Evolutionary conservation across 306 rosid genomes (phyloP).

Genomic region (Begonia peltatifolia): DNA sequence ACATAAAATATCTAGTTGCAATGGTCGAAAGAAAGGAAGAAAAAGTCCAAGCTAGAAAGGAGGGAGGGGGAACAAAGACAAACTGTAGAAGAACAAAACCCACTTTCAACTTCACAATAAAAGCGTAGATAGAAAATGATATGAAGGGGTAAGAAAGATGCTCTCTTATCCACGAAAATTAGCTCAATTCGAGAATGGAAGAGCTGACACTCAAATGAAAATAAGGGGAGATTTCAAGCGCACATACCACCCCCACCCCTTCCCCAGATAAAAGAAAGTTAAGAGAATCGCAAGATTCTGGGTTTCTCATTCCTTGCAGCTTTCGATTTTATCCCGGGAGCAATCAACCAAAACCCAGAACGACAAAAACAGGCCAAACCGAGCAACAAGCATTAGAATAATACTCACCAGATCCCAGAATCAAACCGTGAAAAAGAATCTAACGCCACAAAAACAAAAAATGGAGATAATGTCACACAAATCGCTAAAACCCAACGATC

Average conservation of each 20-base stretch:
- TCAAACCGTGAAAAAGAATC: background rate
- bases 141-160: conserved; percentile 24
- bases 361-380: conserved; percentile 27
- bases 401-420: conserved; percentile 22
- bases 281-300: conserved; percentile 52
- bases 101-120: conserved; percentile 53
- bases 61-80: no score
- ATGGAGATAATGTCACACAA: conserved; percentile 11
- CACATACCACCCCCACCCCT: conserved; percentile 1
- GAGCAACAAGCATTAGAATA: conserved; percentile 43
- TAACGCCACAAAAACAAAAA: conserved; percentile 8
- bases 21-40: conserved; percentile 4
- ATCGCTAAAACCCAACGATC: conserved; percentile 18
- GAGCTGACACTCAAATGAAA: background rate
- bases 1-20: no score
- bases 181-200: conserved; percentile 13
- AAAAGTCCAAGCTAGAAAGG: background rate
- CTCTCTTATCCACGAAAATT: conserved; percentile 58
- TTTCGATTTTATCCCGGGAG: conserved; percentile 38
- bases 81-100: conserved; percentile 10
- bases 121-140: background rate
- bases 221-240: conserved; percentile 11
- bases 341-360: conserved; percentile 50
- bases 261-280: conserved; percentile 16
- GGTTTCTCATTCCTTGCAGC: conserved; percentile 46